phyloP scores from a whole-genome alignment of 176 grass and related monocot species.

The sorghum (Sorghum bicolor) region Sorghum_bicolor_NCBIv3 NC_012873.2:3850501-3851000 shows the following conservation, averaged over 20 bases:
- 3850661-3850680: not conserved
- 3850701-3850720: not conserved
- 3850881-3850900: not conserved
- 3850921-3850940: not conserved
- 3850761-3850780: slow-evolving; percentile 16
- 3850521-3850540: not conserved
- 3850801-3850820: slow-evolving; percentile 31
- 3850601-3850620: not conserved
- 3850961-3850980: not conserved
- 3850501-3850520: not conserved
- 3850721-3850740: not conserved
- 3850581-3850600: not conserved
- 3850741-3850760: slow-evolving; percentile 28
- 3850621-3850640: not conserved
- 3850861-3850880: not conserved
- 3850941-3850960: not conserved
- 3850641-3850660: not conserved
- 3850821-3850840: slow-evolving; percentile 7
- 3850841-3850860: not conserved
- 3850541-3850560: not conserved
- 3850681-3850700: not conserved
- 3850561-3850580: not conserved
- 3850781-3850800: slow-evolving; percentile 35
- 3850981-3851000: slow-evolving; percentile 5
- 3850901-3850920: not conserved